These are phyloP conservation scores for Beauveria australis DNA, from an alignment of 2,329 filamentous ascomycete species.

Conservation along the genomic window DNA sequence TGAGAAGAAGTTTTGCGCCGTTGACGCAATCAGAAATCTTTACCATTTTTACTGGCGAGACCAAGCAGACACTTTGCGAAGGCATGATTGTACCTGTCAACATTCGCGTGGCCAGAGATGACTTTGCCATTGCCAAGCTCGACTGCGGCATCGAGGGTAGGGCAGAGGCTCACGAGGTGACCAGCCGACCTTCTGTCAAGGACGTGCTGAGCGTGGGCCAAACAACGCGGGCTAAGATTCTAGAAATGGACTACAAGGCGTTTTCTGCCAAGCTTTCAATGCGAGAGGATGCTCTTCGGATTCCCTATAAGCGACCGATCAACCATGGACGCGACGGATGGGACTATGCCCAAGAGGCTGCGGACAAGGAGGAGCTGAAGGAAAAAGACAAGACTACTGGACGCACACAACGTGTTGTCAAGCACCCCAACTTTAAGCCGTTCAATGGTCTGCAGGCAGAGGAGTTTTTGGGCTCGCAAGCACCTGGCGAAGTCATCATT, in stretches of 20 bases:
- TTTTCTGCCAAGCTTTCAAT: constrained; percentile 79
- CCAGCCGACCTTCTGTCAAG: constrained; percentile 61
- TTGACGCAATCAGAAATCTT: constrained; percentile 75
- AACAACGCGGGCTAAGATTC: constrained; percentile 78
- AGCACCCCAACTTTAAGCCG: constrained; percentile 89
- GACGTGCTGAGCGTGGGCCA: constrained; percentile 72
- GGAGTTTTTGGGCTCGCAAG: constrained; percentile 81
- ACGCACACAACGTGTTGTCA: constrained; percentile 88
- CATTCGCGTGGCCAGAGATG: constrained; percentile 79
- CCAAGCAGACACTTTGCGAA: constrained; percentile 69
- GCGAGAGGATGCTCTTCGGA: constrained; percentile 69
- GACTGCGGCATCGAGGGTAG: constrained; percentile 92
- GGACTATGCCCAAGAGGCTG: constrained; percentile 74
- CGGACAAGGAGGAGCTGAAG: constrained; percentile 72
- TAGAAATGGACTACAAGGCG: constrained; percentile 79
- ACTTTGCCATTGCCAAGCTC: constrained; percentile 87
- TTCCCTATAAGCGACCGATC: constrained; percentile 59
- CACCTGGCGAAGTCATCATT: constrained; percentile 85
- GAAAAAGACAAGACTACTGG: constrained; percentile 82
- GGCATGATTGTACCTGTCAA: constrained; percentile 91
- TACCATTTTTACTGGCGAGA: constrained; percentile 95
- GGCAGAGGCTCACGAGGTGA: constrained; percentile 75
- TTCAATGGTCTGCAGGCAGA: constrained; percentile 91
- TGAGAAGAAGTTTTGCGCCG: constrained; percentile 69
- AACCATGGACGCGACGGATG: constrained; percentile 75